Evolutionary conservation across 129 eudicot species (phyloP).

Genomic region (Pseudognaphalium luteoalbum): DNA sequence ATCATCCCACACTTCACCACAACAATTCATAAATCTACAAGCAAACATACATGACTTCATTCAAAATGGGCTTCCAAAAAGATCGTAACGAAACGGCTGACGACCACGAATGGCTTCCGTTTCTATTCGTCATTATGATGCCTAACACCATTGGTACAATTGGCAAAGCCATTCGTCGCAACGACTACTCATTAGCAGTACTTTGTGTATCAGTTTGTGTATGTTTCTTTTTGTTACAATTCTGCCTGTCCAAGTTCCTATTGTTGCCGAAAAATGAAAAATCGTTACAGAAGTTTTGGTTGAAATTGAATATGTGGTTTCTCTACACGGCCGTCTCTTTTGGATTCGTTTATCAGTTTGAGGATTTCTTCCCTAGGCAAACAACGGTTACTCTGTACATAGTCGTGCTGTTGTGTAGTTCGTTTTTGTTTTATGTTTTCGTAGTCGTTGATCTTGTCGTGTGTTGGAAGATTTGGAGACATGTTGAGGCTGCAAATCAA

Average conservation of each 20-base stretch:
- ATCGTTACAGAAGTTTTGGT: background rate
- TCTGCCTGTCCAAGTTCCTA: constrained; percentile 1
- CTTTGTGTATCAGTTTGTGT: constrained; percentile 17
- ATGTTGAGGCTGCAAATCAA: background rate
- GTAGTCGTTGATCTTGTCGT: constrained; percentile 12
- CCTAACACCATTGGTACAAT: constrained; percentile 23
- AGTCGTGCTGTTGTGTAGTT: constrained; percentile 13
- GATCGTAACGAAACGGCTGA: background rate
- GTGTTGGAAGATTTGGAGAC: constrained; percentile 21
- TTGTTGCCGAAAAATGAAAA: constrained; percentile 15
- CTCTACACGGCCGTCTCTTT: constrained; percentile 26
- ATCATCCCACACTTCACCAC: background rate
- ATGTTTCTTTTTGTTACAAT: constrained; percentile 9
- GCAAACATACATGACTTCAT: background rate
- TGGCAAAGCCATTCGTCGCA: constrained; percentile 19
- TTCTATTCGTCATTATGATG: constrained; percentile 23
- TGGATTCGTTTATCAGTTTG: constrained; percentile 27
- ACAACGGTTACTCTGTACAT: constrained; percentile 14
- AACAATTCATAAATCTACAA: background rate
- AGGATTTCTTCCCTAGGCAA: constrained; percentile 8
- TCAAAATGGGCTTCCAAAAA: constrained; percentile 19
- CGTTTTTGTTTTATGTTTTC: constrained; percentile 14
- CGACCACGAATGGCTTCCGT: background rate
- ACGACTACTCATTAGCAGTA: background rate
- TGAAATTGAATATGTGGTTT: constrained; percentile 28